Evolutionary conservation across 2,329 filamentous ascomycete genomes (phyloP), one percentile per base, ranked within the genome.

Genomic region (Scedosporium boydii): DNA sequence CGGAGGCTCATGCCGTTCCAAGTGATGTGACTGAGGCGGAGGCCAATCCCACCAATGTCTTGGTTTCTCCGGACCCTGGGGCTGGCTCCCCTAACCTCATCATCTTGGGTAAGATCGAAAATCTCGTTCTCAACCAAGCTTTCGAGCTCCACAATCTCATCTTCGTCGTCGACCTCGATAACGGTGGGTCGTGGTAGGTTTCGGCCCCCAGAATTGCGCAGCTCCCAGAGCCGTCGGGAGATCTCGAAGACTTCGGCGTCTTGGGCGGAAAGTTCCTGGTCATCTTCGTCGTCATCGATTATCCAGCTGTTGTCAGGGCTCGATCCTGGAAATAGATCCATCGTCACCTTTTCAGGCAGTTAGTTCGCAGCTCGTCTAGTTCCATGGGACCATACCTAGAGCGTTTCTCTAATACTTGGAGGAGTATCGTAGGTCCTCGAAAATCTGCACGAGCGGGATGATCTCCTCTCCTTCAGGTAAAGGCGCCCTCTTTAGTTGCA

Each of bases 141-240:
- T 26, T 58, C 61, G 3, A 66, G 46, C 34, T 63, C 63, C 26
- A 63, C 46, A 5, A 62, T 60, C 1, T 61, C 48, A 1, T 64
- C 64, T 2, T 67, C 66, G 2, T 65, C 61, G 12, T 66, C 64
- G 3, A 67, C 16, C 2, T 61, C 34, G 27, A 60, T 56, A 34
- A 56, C 38, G 23, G 44, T 26, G 21, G 48, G 27, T 18, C 46
- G 46, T 12, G 55, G 55, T 12, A 38, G 16, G n/a, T 44, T 44
- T 44, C 23, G 51, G 3, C 51, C 51, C 6, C 51, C 12, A 10
- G 51, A 23, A 23, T 55, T 26, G n/a, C 59, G 44, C 16, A 60
- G 23, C 16, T 60, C 59, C 21, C 44, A 51, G 26, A 60, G 44
- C 14, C 59, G 26, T 6, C 41, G 59, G 16, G 59, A 60, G 7